A percentile compares a stretch with the other conserved stretches of the same genome.
phyloP scores from a whole-genome alignment of 2,329 filamentous ascomycete species.

The Pyricularia grisea region DNA sequence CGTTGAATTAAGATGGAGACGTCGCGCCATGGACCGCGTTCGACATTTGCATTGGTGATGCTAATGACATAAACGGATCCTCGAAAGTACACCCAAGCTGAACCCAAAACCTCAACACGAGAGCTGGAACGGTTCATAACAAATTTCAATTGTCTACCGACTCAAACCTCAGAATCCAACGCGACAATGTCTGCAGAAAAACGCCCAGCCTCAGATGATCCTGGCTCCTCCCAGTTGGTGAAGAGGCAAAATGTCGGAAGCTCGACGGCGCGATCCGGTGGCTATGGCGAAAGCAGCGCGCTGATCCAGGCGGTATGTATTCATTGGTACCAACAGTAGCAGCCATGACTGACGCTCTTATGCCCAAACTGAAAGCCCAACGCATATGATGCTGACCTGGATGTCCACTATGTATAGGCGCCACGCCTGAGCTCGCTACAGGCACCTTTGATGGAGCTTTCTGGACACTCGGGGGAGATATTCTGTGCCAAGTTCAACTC shows the following conservation, averaged over 20 bases:
- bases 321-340: background rate
- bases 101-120: background rate
- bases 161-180: background rate
- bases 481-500: slow-evolving; percentile 88
- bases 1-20: background rate
- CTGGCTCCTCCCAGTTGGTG: slow-evolving; percentile 70
- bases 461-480: slow-evolving; percentile 74
- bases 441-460: slow-evolving; percentile 89
- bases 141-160: background rate
- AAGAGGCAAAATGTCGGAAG: slow-evolving; percentile 70
- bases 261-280: background rate
- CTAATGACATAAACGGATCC: background rate
- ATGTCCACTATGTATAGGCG: slow-evolving; percentile 37
- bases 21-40: background rate
- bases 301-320: slow-evolving; percentile 41
- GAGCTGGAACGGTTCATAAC: background rate
- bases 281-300: slow-evolving; percentile 27
- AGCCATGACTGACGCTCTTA: background rate
- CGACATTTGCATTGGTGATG: background rate
- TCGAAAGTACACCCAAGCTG: slow-evolving; percentile 1
- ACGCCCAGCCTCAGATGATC: slow-evolving; percentile 77
- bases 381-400: slow-evolving; percentile 6
- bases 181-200: slow-evolving; percentile 80
- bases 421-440: slow-evolving; percentile 74
- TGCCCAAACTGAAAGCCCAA: background rate